Base-by-base conservation (phyloP, 1,284 basidiomycete genomes). In the Trichosporon asahii region DNA sequence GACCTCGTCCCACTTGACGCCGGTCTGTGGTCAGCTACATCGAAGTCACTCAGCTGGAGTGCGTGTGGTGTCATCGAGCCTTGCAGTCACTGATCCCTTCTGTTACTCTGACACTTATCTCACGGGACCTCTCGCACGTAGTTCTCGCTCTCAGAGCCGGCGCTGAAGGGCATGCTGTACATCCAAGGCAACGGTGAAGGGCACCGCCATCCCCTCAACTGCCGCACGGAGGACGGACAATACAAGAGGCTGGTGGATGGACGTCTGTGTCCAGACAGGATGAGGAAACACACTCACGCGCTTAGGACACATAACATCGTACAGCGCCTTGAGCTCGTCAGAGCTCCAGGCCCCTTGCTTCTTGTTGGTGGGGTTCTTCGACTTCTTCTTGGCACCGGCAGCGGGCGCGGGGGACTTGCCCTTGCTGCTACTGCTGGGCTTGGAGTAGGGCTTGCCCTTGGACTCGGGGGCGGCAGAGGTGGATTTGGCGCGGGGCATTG, bases 231-330 rank as follows among this genome's bases (percentile, higher is more conserved):
- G n/a, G n/a, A n/a, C n/a, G n/a, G n/a, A n/a, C n/a, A n/a, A n/a
- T n/a, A n/a, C n/a, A n/a, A n/a, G n/a, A n/a, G n/a, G n/a, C n/a
- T n/a, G n/a, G n/a, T n/a, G n/a, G n/a, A n/a, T n/a, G n/a, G n/a
- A n/a, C n/a, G n/a, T n/a, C n/a, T n/a, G n/a, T n/a, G n/a, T n/a
- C n/a, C n/a, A n/a, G n/a, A n/a, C n/a, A n/a, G 40, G 2, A 44
- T n/a, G 40, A 18, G 18, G 15, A 5, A 18, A 18, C 21, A 21
- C 8, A 72, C 75, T 72, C 23, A 78, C 77, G 15, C 63, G 44
- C 66, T 77, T 78, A 1, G 77, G 76, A 66, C 72, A 74, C 74
- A 78, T 75, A 65, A 73, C 71, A 3, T 23, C 40, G 61, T 78
- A 78, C 6, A 78, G 72, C 31, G 66, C 29, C 65, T 69, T 68